Evolutionary conservation across 2,329 filamentous ascomycete genomes (phyloP).

Genomic region (Epichloe coenophiala): DNA sequence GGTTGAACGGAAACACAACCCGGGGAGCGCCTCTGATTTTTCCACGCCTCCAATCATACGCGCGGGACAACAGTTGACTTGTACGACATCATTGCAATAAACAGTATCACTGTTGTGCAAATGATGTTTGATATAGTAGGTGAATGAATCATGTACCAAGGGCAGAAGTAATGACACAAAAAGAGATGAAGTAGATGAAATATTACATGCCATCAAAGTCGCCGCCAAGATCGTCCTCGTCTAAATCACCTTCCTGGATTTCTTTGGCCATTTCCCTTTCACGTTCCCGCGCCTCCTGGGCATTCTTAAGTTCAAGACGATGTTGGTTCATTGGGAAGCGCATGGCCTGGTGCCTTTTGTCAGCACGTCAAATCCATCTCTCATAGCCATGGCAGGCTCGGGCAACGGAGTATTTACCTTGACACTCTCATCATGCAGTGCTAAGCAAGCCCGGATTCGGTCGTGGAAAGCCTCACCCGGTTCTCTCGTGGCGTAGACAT

Average conservation of each 20-base stretch:
- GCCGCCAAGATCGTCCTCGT: slow-evolving; percentile 89
- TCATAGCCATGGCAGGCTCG: neutral
- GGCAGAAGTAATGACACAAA: slow-evolving; percentile 8
- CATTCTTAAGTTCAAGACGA: slow-evolving; percentile 90
- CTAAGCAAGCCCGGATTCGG: slow-evolving; percentile 81
- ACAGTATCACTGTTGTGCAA: neutral
- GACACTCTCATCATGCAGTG: slow-evolving; percentile 92
- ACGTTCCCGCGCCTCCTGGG: slow-evolving; percentile 91
- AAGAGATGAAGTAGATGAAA: slow-evolving; percentile 2
- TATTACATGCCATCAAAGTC: slow-evolving; percentile 90
- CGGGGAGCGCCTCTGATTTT: neutral
- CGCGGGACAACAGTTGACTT: neutral
- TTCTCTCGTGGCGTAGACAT: slow-evolving; percentile 91
- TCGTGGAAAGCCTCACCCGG: slow-evolving; percentile 97
- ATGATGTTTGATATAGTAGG: neutral
- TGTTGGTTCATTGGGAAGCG: slow-evolving; percentile 99
- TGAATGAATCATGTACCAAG: neutral
- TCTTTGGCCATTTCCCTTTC: slow-evolving; percentile 97
- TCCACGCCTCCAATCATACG: neutral
- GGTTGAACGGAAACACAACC: neutral
- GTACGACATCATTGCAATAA: neutral
- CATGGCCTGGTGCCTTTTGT: slow-evolving; percentile 56
- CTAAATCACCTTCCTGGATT: slow-evolving; percentile 93
- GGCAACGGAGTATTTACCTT: slow-evolving; percentile 50
- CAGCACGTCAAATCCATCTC: slow-evolving; percentile 6